A percentile compares a stretch with the other conserved stretches of the same genome.
phyloP scores from a whole-genome alignment of 2,329 filamentous ascomycete species.

The Aspergillus novoparasiticus region DNA sequence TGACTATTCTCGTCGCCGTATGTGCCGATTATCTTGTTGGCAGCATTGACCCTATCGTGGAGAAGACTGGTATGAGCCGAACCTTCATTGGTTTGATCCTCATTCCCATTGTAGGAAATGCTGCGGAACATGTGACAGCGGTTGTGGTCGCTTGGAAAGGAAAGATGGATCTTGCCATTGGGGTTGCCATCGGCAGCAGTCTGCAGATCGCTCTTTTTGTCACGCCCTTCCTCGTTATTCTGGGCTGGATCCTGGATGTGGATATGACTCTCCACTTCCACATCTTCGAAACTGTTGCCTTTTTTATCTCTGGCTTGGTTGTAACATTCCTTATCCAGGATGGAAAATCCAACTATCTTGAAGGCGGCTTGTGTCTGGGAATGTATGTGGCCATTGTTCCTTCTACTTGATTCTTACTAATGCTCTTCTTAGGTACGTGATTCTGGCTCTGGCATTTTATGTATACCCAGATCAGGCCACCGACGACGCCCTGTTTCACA shows the following conservation, averaged over 20 bases:
- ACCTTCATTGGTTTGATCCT: constrained; percentile 80
- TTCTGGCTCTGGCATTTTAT: constrained; percentile 52
- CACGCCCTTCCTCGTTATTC: constrained; percentile 76
- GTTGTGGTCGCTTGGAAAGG: constrained; percentile 77
- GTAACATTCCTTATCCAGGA: constrained; percentile 76
- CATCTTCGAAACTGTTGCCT: constrained; percentile 76
- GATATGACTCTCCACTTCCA: constrained; percentile 81
- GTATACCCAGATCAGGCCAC: constrained; percentile 49
- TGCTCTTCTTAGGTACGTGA: constrained; percentile 38
- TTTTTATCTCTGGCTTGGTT: constrained; percentile 73
- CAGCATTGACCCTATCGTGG: constrained; percentile 73
- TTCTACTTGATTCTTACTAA: constrained; percentile 12
- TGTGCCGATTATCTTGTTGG: constrained; percentile 78
- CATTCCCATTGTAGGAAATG: constrained; percentile 78
- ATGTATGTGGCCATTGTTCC: constrained; percentile 46
- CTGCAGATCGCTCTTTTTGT: constrained; percentile 83
- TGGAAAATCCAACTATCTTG: constrained; percentile 81
- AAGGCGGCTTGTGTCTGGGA: constrained; percentile 71
- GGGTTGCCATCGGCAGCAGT: constrained; percentile 78
- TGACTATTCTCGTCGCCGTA: constrained; percentile 70
- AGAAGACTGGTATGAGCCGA: constrained; percentile 71
- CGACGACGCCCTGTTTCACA: constrained; percentile 18
- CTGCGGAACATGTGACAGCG: constrained; percentile 79
- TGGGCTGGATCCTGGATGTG: constrained; percentile 74
- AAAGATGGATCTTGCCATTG: constrained; percentile 69